Percentiles rank a stretch among this genome's conserved stretches.
These are phyloP conservation scores for Aureobasidium namibiae DNA, from an alignment of 2,329 filamentous ascomycete species.

Conservation along the genomic window DNA sequence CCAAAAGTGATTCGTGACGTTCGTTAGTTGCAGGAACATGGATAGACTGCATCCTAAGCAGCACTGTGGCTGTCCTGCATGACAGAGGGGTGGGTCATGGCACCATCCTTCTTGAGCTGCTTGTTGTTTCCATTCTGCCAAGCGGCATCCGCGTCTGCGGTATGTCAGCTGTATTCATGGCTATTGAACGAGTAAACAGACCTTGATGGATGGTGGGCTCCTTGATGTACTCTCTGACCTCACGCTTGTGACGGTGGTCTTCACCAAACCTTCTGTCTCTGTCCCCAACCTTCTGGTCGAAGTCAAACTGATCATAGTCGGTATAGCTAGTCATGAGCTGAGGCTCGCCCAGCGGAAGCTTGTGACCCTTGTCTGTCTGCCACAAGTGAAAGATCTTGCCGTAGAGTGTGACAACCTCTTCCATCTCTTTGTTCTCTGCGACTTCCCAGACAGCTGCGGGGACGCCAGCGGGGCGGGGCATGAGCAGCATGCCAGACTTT, in stretches of 20 bases:
- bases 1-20: background rate
- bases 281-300: slow-evolving; percentile 38
- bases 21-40: background rate
- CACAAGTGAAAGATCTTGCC: slow-evolving; percentile 82
- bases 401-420: slow-evolving; percentile 64
- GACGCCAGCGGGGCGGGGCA: slow-evolving; percentile 53
- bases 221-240: slow-evolving; percentile 45
- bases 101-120: background rate
- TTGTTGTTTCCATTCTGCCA: slow-evolving; percentile 27
- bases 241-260: slow-evolving; percentile 44
- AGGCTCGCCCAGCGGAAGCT: slow-evolving; percentile 51
- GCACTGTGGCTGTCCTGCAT: background rate
- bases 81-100: background rate
- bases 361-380: slow-evolving; percentile 70
- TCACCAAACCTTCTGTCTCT: slow-evolving; percentile 48
- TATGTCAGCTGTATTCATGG: background rate
- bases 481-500: slow-evolving; percentile 70
- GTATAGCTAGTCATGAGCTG: slow-evolving; percentile 59
- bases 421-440: slow-evolving; percentile 74
- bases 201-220: slow-evolving; percentile 36
- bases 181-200: background rate
- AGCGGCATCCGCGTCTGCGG: slow-evolving; percentile 37
- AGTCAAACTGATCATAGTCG: slow-evolving; percentile 39
- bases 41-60: background rate
- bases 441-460: slow-evolving; percentile 61